Evolutionary conservation across 2,329 filamentous ascomycete genomes (phyloP).

Genomic region (Aspergillus niger): DNA sequence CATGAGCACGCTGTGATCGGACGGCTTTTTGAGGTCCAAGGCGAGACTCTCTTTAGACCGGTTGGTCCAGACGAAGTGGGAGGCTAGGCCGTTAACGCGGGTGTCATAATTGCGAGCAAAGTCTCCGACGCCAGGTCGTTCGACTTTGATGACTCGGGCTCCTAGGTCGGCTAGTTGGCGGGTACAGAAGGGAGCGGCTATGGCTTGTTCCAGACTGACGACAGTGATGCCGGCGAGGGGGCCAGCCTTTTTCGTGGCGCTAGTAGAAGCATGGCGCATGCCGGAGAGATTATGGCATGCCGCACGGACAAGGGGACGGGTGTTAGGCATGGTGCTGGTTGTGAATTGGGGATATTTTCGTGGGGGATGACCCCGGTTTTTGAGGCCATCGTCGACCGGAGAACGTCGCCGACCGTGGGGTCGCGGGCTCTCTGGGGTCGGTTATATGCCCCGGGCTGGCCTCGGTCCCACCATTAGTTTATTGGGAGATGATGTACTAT

Average conservation of each 20-base stretch:
- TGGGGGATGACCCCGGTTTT: not conserved
- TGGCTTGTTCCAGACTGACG: constrained; percentile 57
- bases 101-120: constrained; percentile 57
- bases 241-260: not conserved
- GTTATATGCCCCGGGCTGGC: not conserved
- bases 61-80: constrained; percentile 60
- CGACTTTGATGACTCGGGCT: constrained; percentile 58
- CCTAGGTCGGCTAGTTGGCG: constrained; percentile 57
- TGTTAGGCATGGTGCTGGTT: not conserved
- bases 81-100: constrained; percentile 53
- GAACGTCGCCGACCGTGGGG: not conserved
- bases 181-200: constrained; percentile 58
- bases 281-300: not conserved
- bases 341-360: not conserved
- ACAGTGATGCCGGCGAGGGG: constrained; percentile 53
- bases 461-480: not conserved
- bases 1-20: constrained; percentile 49
- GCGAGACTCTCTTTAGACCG: constrained; percentile 58
- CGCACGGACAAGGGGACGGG: not conserved
- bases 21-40: constrained; percentile 51
- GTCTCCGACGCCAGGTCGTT: constrained; percentile 55
- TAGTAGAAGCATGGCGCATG: constrained; percentile 10
- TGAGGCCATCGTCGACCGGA: not conserved
- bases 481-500: not conserved
- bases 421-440: not conserved